Base-by-base conservation (phyloP, 306 rosid genomes). In the Glycine tomentella region DNA sequence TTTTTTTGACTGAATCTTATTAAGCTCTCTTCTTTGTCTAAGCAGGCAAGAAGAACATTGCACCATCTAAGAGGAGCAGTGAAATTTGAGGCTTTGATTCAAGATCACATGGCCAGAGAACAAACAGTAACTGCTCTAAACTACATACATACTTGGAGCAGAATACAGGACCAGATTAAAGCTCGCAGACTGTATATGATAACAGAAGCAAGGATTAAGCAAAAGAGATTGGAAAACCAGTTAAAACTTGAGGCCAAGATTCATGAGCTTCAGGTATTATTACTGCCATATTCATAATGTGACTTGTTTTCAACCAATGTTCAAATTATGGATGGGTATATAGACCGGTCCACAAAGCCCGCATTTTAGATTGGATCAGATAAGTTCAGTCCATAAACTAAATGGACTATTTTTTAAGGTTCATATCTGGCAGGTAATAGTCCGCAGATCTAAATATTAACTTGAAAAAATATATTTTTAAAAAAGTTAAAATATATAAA, bases 111-210 rank as follows among this genome's bases (percentile, higher is more conserved):
- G 66, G 84, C 80, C 8, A 74, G 65, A 71, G 86, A 85, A 77
- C 93, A 87, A 77, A 81, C 85, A 77, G 62, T 48, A 9, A 87
- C 86, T 69, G 89, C 94, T 13, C 78, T 87, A 59, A 85, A 67
- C 74, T 83, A 83, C 67, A 82, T 91, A n/a, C 91, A 90, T 80
- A 77, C 89, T 53, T 88, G 97, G 96, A 81, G 86, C 74, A 88
- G 80, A 80, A 82, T 91, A 76, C 97, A 90, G 61, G 91, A 88
- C 3, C 86, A 89, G 52, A 88, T 91, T 58, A 81, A 87, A 78
- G 72, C 74, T 38, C 97, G 96, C 49, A 80, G 93, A 72, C 82
- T 86, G 61, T 78, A 75, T 11, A 89, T 89, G 93, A 89, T 91
- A 17, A 85, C 87, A 17, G 93, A 89, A 83, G 86, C 88, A 8